Percentiles rank a stretch among this genome's conserved stretches.
These are phyloP conservation scores for Phytophthora quininea DNA, from an alignment of 352 stramenopile species.

Conservation along the genomic window DNA sequence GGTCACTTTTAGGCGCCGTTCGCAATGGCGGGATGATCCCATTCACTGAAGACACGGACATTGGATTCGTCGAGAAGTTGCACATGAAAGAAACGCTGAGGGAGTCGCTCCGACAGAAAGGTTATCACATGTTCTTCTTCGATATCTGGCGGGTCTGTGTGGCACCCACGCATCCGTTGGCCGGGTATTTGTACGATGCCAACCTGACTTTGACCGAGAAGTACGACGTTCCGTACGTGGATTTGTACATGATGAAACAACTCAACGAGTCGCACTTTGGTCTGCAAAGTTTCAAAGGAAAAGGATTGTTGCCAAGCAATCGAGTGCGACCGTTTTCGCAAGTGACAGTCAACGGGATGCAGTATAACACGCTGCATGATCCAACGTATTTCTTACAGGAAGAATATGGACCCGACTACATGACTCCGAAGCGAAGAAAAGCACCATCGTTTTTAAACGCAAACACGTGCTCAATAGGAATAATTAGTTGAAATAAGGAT, in stretches of 20 bases:
- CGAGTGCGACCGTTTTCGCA: conserved; percentile 31
- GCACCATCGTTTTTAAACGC: not conserved
- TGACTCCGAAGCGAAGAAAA: conserved; percentile 28
- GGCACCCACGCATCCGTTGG: conserved; percentile 46
- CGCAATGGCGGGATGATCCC: conserved; percentile 54
- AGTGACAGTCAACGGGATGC: conserved; percentile 39
- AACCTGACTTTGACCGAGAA: conserved; percentile 8
- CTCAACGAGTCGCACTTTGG: conserved; percentile 14
- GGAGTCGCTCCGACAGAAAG: conserved; percentile 34
- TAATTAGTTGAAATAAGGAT: no score
- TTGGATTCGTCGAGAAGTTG: conserved; percentile 38
- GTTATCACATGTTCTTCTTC: conserved; percentile 56
- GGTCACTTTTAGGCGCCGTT: conserved; percentile 56
- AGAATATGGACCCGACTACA: conserved; percentile 41
- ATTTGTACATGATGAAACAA: conserved; percentile 39
- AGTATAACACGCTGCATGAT: conserved; percentile 43
- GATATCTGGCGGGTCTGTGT: conserved; percentile 49
- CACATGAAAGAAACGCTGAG: conserved; percentile 13
- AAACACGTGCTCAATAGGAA: no score
- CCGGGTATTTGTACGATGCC: conserved; percentile 38
- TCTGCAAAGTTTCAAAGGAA: conserved; percentile 31
- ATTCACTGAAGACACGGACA: conserved; percentile 60
- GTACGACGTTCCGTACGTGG: conserved; percentile 40
- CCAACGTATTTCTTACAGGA: conserved; percentile 36
- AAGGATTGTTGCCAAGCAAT: conserved; percentile 8